Conservation (phyloP, 2,329 filamentous ascomycete species). For the Colletotrichum paranaense region DNA sequence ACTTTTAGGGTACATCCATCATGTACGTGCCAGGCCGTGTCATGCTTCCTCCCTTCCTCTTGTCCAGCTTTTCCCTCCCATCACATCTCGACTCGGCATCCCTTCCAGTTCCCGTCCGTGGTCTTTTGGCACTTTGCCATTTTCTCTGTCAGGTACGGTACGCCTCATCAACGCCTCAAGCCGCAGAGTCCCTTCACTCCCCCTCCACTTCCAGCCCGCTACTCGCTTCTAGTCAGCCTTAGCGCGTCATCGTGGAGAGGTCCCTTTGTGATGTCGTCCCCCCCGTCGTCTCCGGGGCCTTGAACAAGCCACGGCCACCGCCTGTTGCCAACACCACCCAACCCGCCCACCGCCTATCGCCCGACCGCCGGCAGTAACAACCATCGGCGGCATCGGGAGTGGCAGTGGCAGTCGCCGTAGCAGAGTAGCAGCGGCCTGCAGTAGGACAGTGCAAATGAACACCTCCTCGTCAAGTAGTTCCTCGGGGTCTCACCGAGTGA, state of each 20-base stretch:
- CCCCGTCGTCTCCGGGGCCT: background rate
- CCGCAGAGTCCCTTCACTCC: slow-evolving; percentile 5
- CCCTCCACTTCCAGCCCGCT: slow-evolving; percentile 10
- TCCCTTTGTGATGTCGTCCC: slow-evolving; percentile 21
- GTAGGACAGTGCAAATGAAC: background rate
- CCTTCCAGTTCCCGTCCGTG: slow-evolving; percentile 30
- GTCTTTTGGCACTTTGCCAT: slow-evolving; percentile 22
- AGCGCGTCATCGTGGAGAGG: slow-evolving; percentile 13
- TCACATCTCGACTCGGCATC: slow-evolving; percentile 13
- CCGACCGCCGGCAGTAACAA: slow-evolving; percentile 21
- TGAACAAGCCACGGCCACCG: slow-evolving; percentile 12
- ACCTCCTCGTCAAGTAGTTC: background rate
- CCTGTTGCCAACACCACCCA: too few relatives aligned
- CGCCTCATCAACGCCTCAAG: slow-evolving; percentile 30
- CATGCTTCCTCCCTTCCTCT: slow-evolving; percentile 20
- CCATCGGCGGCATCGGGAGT: background rate
- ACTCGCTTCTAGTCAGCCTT: slow-evolving; percentile 12
- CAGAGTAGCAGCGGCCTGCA: background rate
- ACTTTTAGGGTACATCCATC: slow-evolving; percentile 4
- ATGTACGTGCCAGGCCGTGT: slow-evolving; percentile 20
- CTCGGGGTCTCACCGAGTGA: slow-evolving; percentile 18
- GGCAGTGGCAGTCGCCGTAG: background rate
- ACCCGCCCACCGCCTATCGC: slow-evolving; percentile 7
- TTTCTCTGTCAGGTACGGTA: slow-evolving; percentile 32
- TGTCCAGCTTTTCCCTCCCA: slow-evolving; percentile 21